phyloP scores from a whole-genome alignment of 2,329 filamentous ascomycete species.

The Sporothrix euskadiensis region DNA sequence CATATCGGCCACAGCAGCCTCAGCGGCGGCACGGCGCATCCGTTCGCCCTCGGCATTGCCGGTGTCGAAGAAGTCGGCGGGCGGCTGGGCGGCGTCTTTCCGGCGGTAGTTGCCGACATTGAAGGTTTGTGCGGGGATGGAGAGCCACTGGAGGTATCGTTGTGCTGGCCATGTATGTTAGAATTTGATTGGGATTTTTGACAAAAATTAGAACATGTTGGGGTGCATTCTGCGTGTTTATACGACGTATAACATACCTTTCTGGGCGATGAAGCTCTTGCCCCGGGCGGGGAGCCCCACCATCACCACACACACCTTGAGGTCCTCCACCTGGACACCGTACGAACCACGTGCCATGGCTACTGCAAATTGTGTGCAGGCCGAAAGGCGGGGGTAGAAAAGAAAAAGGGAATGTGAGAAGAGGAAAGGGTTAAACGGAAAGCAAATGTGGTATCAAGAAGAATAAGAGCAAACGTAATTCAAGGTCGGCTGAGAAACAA shows the following conservation, averaged over 20 bases:
- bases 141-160: constrained; percentile 95
- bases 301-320: constrained; percentile 98
- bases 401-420: neutral
- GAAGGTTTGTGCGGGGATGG: constrained; percentile 90
- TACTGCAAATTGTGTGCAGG: constrained; percentile 18
- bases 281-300: constrained; percentile 92
- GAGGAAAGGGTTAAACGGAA: neutral
- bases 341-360: constrained; percentile 56
- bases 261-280: constrained; percentile 96
- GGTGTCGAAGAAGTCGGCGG: constrained; percentile 93
- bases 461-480: neutral
- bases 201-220: neutral
- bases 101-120: constrained; percentile 97
- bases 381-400: neutral
- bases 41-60: constrained; percentile 88
- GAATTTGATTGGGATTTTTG: neutral
- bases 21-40: constrained; percentile 81
- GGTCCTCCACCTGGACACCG: constrained; percentile 88
- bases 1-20: constrained; percentile 93
- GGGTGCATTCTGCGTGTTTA: neutral
- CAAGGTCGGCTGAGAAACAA: neutral
- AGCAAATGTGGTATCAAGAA: neutral
- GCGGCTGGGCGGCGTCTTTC: constrained; percentile 82
- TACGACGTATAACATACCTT: constrained; percentile 64
- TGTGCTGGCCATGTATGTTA: constrained; percentile 59